phyloP scores from a whole-genome alignment of 129 eudicot species.

The Tagetes patula region DNA sequence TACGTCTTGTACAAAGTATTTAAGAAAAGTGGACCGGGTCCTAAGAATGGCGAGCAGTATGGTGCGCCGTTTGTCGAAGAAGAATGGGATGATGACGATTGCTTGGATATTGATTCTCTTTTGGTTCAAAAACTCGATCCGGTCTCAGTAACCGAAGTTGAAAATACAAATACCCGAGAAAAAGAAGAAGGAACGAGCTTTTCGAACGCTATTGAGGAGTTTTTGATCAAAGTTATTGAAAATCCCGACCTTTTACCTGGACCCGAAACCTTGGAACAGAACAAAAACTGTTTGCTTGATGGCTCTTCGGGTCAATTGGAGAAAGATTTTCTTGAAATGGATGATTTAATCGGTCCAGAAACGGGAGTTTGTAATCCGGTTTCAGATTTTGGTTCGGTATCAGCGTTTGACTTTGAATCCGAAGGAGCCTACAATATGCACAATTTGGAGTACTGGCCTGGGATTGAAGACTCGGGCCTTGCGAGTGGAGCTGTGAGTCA shows the following conservation, averaged over 20 bases:
- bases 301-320: slow-evolving; percentile 30
- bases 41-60: slow-evolving; percentile 90
- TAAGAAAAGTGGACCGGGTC: slow-evolving; percentile 93
- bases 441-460: slow-evolving; percentile 34
- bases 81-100: slow-evolving; percentile 79
- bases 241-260: slow-evolving; percentile 39
- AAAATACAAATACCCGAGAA: not conserved
- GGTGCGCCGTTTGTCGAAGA: slow-evolving; percentile 89
- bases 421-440: slow-evolving; percentile 31
- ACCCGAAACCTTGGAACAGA: slow-evolving; percentile 28
- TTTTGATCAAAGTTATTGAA: slow-evolving; percentile 42
- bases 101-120: slow-evolving; percentile 27
- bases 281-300: slow-evolving; percentile 23
- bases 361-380: slow-evolving; percentile 31
- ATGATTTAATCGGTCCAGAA: slow-evolving; percentile 65
- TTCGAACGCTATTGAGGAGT: slow-evolving; percentile 45
- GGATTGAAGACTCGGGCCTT: slow-evolving; percentile 30
- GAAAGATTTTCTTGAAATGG: slow-evolving; percentile 78
- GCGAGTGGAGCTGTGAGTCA: slow-evolving; percentile 30
- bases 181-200: slow-evolving; percentile 18
- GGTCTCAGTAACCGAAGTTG: slow-evolving; percentile 20
- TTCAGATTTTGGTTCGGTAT: slow-evolving; percentile 44
- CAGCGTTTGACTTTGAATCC: slow-evolving; percentile 42
- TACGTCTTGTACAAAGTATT: slow-evolving; percentile 70
- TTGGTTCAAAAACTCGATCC: slow-evolving; percentile 29